These are phyloP conservation scores for Rosa multiflora DNA, from an alignment of 306 rosid species.

Conservation along the genomic window DNA sequence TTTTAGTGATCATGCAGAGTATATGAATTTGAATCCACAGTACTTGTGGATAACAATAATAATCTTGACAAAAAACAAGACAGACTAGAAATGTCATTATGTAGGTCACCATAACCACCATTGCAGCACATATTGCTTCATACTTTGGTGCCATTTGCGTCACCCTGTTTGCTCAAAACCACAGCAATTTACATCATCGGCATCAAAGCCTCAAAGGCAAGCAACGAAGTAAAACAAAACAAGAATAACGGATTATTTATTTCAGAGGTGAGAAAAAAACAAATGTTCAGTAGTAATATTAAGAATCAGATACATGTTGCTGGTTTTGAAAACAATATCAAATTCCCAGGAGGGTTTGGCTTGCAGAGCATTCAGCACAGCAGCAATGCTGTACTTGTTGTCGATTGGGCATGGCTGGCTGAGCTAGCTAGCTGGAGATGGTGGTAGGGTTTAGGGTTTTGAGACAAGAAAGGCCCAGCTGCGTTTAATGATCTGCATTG, in stretches of 20 bases:
- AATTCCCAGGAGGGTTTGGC: constrained; percentile 23
- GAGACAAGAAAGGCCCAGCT: constrained; percentile 20
- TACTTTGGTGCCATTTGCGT: neutral
- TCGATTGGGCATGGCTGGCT: constrained; percentile 4
- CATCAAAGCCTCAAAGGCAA: neutral
- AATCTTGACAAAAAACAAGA: neutral
- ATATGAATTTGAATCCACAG: too few relatives aligned
- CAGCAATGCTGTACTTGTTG: constrained; percentile 1
- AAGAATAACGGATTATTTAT: neutral
- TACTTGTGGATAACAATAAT: too few relatives aligned
- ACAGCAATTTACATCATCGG: neutral
- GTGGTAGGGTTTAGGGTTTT: constrained; percentile 2
- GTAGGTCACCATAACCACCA: neutral
- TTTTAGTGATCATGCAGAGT: neutral
- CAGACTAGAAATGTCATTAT: neutral
- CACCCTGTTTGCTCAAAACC: neutral
- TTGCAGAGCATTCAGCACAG: neutral
- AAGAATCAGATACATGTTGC: neutral
- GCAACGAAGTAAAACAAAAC: neutral
- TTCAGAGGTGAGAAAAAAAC: neutral
- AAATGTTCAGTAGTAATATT: neutral
- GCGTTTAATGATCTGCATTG: neutral
- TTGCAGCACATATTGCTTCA: neutral
- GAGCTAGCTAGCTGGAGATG: neutral
- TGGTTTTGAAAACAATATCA: constrained; percentile 16